Conservation (phyloP, 768 basidiomycete genomes). For the Suillus bovinus region DNA sequence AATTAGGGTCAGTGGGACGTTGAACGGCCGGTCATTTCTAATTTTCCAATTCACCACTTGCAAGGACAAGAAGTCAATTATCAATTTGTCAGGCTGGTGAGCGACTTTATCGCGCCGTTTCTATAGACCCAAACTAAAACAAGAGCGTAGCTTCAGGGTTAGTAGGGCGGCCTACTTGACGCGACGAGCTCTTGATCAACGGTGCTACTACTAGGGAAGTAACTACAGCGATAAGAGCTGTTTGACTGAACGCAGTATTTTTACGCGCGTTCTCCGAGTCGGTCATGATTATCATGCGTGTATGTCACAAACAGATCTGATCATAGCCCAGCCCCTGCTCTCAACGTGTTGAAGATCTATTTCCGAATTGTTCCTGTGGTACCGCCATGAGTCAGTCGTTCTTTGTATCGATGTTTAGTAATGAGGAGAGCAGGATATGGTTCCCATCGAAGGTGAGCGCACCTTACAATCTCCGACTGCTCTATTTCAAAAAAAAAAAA, state of each 20-base stretch:
- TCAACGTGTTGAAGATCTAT: conserved; percentile 1
- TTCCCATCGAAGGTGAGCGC: neutral
- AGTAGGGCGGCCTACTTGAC: no score
- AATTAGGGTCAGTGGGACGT: no score
- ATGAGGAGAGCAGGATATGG: neutral
- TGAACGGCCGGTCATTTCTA: no score
- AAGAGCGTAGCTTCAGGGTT: neutral
- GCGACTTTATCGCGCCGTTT: neutral
- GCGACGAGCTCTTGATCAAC: neutral
- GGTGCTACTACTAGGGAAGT: neutral
- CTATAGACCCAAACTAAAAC: neutral
- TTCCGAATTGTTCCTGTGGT: neutral
- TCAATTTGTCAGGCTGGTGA: neutral
- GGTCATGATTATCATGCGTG: neutral
- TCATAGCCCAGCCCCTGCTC: neutral
- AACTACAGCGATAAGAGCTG: neutral
- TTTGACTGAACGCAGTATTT: neutral
- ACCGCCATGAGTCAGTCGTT: neutral
- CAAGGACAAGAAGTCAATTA: neutral
- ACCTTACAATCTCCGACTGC: neutral
- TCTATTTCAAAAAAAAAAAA: conserved; percentile 4
- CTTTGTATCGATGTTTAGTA: neutral
- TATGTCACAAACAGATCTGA: neutral
- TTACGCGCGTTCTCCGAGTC: neutral
- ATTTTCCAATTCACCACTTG: no score